phyloP scores from a whole-genome alignment of 1,284 basidiomycete species.

The Porodaedalea pini region DNA sequence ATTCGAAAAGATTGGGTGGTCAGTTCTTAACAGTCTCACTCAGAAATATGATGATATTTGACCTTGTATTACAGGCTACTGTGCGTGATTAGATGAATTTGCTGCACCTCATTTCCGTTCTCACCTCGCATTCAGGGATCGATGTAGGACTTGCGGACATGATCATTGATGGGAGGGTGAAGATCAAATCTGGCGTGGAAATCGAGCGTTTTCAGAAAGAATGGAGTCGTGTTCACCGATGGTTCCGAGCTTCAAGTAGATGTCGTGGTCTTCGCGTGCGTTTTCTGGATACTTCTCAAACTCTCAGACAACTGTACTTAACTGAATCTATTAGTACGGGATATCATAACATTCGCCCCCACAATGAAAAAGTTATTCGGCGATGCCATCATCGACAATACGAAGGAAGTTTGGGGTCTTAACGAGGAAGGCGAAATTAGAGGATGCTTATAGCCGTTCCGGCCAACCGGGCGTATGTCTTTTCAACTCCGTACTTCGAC shows the following conservation, averaged over 20 bases:
- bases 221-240: conserved; percentile 32
- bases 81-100: no score
- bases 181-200: conserved; percentile 32
- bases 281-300: neutral
- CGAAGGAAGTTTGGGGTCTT: conserved; percentile 25
- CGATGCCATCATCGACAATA: conserved; percentile 24
- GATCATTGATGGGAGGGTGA: conserved; percentile 30
- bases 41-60: no score
- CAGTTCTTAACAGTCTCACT: no score
- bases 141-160: conserved; percentile 41
- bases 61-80: neutral
- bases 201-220: conserved; percentile 27
- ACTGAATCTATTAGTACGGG: conserved; percentile 7
- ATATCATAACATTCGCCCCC: neutral
- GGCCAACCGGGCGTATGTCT: conserved; percentile 33
- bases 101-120: no score
- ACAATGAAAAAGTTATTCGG: conserved; percentile 24
- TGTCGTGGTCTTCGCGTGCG: conserved; percentile 29
- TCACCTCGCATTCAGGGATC: conserved; percentile 24
- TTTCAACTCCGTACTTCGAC: neutral
- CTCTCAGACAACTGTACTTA: neutral
- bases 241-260: conserved; percentile 33
- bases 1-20: no score
- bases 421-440: conserved; percentile 28
- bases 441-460: conserved; percentile 26